Conservation (phyloP, 2,329 filamentous ascomycete genomes). For the Pseudocercospora pini-densiflorae region DNA sequence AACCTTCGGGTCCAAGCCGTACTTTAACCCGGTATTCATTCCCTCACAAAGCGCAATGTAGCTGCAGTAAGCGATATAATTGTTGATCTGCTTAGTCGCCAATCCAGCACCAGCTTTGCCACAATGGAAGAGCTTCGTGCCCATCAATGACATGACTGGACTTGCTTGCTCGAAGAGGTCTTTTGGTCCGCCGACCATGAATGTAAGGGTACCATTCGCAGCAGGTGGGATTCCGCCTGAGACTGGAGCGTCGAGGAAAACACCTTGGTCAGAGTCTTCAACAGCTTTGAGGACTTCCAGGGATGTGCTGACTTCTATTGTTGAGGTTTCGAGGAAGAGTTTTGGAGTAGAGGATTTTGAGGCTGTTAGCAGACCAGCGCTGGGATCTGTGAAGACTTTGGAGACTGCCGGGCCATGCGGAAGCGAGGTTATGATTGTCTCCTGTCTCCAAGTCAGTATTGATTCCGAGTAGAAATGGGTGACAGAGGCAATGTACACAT, state of each 20-base stretch:
- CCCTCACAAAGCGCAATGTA: constrained; percentile 61
- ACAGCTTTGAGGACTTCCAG: constrained; percentile 21
- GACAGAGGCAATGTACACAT: neutral
- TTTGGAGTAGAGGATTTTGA: constrained; percentile 9
- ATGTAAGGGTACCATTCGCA: constrained; percentile 41
- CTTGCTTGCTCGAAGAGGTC: constrained; percentile 17
- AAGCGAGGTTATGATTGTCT: constrained; percentile 17
- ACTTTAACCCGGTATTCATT: constrained; percentile 62
- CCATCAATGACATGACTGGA: constrained; percentile 28
- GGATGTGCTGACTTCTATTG: constrained; percentile 30
- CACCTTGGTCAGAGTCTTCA: neutral
- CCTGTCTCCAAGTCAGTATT: neutral
- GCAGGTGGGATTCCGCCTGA: constrained; percentile 45
- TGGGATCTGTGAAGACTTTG: constrained; percentile 43
- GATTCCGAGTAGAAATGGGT: neutral
- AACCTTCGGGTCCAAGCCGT: constrained; percentile 55
- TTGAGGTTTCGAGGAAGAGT: constrained; percentile 31
- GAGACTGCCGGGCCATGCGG: constrained; percentile 22
- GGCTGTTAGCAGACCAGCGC: constrained; percentile 41
- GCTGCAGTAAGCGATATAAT: constrained; percentile 62
- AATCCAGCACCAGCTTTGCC: constrained; percentile 38
- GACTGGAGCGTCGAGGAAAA: constrained; percentile 45
- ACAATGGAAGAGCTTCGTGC: constrained; percentile 39
- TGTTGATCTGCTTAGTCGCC: constrained; percentile 53
- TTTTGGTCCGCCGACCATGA: constrained; percentile 42